Conservation (phyloP, 139 green algal genomes). For the Axilococcus clingmanii region DNA sequence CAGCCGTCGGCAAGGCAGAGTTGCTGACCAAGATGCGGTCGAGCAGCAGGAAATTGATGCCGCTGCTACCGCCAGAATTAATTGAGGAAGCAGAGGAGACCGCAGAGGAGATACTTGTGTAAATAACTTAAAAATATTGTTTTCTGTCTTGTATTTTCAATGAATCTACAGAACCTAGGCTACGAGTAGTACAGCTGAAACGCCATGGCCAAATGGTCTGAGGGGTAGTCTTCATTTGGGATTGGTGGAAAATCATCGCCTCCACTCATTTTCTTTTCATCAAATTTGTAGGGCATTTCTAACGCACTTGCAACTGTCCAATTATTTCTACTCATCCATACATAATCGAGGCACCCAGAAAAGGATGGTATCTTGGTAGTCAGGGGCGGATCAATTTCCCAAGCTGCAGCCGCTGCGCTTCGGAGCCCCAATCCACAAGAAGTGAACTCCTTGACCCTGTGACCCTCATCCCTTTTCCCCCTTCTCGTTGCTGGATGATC, state of each 20-base stretch:
- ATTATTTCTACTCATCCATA: slow-evolving; percentile 29
- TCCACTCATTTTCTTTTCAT: neutral
- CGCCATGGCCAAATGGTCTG: slow-evolving; percentile 35
- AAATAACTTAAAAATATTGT: too few species aligned
- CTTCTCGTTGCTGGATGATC: slow-evolving; percentile 3
- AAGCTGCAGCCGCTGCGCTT: slow-evolving; percentile 2
- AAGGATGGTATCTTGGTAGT: slow-evolving; percentile 43
- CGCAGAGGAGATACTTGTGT: too few species aligned
- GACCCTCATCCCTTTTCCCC: neutral
- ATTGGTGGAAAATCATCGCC: slow-evolving; percentile 11
- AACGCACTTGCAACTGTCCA: slow-evolving; percentile 21
- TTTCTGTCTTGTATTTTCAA: too few species aligned
- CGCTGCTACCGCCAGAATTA: too few species aligned
- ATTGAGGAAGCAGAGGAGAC: too few species aligned
- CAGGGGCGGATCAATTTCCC: slow-evolving; percentile 31
- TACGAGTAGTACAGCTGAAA: slow-evolving; percentile 6
- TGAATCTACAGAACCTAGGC: too few species aligned
- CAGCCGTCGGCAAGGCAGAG: neutral
- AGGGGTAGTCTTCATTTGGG: slow-evolving; percentile 26
- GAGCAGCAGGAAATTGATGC: too few species aligned
- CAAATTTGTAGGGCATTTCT: slow-evolving; percentile 18
- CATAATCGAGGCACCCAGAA: slow-evolving; percentile 45
- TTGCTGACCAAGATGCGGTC: slow-evolving; percentile 13
- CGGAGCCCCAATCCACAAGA: neutral
- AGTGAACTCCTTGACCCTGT: neutral